Evolutionary conservation across 371 early-diverging fungal genomes (phyloP).

Genomic region (Mucor circinelloides): DNA sequence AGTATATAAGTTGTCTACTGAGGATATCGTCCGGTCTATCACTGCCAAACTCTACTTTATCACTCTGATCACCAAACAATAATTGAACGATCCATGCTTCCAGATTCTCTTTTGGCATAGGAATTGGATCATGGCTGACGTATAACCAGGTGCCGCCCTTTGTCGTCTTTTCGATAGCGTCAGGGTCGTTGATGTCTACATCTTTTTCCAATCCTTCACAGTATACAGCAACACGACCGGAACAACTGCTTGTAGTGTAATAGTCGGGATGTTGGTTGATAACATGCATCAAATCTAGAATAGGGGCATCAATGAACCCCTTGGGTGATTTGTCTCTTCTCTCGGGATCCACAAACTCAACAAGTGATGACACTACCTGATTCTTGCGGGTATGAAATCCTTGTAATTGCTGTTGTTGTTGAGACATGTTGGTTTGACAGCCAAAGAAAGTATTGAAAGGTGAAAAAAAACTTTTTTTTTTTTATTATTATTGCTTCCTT

Average conservation of each 20-base stretch:
- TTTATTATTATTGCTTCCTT: no score
- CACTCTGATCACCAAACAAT: constrained; percentile 42
- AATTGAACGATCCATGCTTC: constrained; percentile 34
- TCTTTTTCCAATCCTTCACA: constrained; percentile 44
- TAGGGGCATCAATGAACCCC: constrained; percentile 65
- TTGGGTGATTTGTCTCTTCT: constrained; percentile 66
- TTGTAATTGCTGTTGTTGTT: neutral
- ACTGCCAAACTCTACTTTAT: constrained; percentile 28
- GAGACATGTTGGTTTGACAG: constrained; percentile 1
- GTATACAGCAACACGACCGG: constrained; percentile 62
- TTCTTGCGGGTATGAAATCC: constrained; percentile 37
- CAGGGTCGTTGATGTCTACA: constrained; percentile 5
- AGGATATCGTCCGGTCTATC: constrained; percentile 12
- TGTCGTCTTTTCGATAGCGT: constrained; percentile 27
- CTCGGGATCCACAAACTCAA: constrained; percentile 55
- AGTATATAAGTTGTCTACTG: constrained; percentile 47
- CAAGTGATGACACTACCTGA: constrained; percentile 46
- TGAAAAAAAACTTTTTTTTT: neutral
- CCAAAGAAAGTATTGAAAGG: neutral
- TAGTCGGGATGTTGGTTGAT: constrained; percentile 70
- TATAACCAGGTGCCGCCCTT: constrained; percentile 66
- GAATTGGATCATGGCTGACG: constrained; percentile 64
- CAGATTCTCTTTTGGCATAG: constrained; percentile 28
- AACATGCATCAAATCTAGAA: constrained; percentile 65
- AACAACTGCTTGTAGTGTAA: constrained; percentile 67